Evolutionary conservation across 305 asterid species (phyloP).

Genomic region (Coffea humblotiana): DNA sequence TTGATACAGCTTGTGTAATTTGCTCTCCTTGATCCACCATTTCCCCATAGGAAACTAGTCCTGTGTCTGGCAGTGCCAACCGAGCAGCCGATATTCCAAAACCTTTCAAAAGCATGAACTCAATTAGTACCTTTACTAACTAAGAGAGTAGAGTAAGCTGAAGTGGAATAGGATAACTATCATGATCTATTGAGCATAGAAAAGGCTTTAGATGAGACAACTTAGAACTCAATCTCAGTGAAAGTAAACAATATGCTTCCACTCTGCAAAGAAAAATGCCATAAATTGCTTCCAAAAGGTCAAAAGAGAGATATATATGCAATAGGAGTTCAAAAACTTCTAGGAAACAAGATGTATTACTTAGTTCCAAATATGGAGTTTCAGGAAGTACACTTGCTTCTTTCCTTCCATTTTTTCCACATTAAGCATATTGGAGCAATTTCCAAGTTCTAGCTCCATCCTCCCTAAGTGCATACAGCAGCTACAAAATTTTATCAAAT

Average conservation of each 20-base stretch:
- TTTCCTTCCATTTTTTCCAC: background rate
- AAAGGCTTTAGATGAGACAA: background rate
- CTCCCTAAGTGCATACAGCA: background rate
- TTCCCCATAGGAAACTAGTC: slow-evolving; percentile 91
- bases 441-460: background rate
- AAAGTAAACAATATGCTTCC: background rate
- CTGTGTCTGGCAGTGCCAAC: slow-evolving; percentile 89
- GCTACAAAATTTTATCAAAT: background rate
- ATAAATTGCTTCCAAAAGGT: background rate
- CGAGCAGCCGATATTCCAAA: slow-evolving; percentile 93
- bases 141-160: background rate
- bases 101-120: slow-evolving; percentile 44
- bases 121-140: slow-evolving; percentile 14
- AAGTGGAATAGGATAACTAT: background rate
- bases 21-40: slow-evolving; percentile 88
- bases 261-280: background rate
- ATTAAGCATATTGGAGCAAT: background rate
- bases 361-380: background rate
- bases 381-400: background rate
- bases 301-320: background rate
- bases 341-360: background rate
- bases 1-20: slow-evolving; percentile 75
- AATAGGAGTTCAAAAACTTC: background rate
- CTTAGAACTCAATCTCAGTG: background rate
- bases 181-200: background rate